Percentiles rank a stretch among this genome's conserved stretches.
Conservation (phyloP, 352 stramenopile species). For the Globisporangium nagaii region DNA sequence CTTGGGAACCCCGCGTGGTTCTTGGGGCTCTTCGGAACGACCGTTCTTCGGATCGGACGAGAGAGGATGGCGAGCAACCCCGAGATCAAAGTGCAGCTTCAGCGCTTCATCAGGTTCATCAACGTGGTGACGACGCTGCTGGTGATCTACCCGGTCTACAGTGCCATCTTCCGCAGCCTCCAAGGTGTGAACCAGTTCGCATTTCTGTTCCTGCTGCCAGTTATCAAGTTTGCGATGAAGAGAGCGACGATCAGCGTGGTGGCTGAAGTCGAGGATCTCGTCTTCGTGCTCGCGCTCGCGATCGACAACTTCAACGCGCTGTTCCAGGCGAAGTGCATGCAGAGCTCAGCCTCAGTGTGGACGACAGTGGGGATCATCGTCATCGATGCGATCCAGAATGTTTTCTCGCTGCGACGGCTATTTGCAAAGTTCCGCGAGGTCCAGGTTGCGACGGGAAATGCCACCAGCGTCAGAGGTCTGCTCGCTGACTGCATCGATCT, state of each 20-base stretch:
- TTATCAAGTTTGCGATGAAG: constrained; percentile 6
- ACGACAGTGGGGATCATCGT: constrained; percentile 14
- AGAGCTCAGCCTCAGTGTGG: constrained; percentile 8
- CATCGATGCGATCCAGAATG: constrained; percentile 4
- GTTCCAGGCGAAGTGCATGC: constrained; percentile 15
- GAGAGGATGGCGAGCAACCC: constrained; percentile 12
- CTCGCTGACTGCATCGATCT: neutral
- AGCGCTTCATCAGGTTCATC: neutral
- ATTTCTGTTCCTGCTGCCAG: constrained; percentile 7
- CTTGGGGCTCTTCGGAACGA: neutral
- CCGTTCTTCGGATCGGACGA: neutral
- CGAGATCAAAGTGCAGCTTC: neutral
- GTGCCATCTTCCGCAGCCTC: neutral
- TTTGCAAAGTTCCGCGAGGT: neutral
- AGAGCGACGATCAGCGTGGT: neutral
- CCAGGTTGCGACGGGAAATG: neutral
- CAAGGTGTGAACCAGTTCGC: neutral
- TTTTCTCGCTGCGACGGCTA: neutral
- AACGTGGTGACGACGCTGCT: neutral
- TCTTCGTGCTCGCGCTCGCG: neutral
- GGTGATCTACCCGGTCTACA: constrained; percentile 7
- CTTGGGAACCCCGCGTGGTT: neutral
- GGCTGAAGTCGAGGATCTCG: constrained; percentile 1
- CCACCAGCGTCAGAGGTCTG: neutral
- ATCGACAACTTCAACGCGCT: constrained; percentile 12